These are phyloP conservation scores for Cucurbita argyrosperma DNA, from an alignment of 306 rosid genomes.

Conservation along the genomic window DNA sequence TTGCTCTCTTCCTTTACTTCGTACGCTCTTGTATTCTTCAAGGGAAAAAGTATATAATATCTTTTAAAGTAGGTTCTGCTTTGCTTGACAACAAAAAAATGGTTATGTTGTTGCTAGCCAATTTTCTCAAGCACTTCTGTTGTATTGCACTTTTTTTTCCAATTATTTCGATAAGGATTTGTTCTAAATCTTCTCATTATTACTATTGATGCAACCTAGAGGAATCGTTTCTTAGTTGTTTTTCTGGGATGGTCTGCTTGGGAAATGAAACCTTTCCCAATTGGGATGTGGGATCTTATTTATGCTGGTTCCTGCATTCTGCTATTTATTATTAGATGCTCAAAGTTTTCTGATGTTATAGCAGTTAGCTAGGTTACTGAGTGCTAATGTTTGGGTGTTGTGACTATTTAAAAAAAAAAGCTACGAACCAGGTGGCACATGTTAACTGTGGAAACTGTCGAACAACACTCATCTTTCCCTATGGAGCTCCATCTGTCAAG, in stretches of 20 bases:
- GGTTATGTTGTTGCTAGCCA: neutral
- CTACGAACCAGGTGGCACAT: constrained; percentile 61
- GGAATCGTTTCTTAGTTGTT: neutral
- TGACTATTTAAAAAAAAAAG: constrained; percentile 27
- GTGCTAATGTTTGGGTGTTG: constrained; percentile 11
- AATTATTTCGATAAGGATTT: neutral
- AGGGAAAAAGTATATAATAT: neutral
- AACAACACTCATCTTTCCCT: constrained; percentile 81
- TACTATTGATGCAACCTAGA: neutral
- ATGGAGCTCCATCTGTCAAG: constrained; percentile 96
- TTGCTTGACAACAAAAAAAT: neutral
- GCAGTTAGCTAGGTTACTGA: constrained; percentile 8
- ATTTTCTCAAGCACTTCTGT: neutral
- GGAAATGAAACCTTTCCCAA: neutral
- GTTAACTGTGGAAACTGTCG: constrained; percentile 86
- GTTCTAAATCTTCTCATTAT: neutral
- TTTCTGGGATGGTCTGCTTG: neutral
- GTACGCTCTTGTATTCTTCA: neutral
- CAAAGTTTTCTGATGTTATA: neutral
- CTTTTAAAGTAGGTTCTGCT: neutral
- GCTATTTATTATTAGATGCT: neutral
- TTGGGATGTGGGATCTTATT: neutral
- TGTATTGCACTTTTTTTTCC: neutral
- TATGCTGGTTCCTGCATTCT: neutral
- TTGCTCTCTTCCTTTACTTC: neutral